A percentile compares a stretch with the other conserved stretches of the same genome.
phyloP scores from a whole-genome alignment of 129 eudicot genomes.

The Heracleum sosnowskyi region DNA sequence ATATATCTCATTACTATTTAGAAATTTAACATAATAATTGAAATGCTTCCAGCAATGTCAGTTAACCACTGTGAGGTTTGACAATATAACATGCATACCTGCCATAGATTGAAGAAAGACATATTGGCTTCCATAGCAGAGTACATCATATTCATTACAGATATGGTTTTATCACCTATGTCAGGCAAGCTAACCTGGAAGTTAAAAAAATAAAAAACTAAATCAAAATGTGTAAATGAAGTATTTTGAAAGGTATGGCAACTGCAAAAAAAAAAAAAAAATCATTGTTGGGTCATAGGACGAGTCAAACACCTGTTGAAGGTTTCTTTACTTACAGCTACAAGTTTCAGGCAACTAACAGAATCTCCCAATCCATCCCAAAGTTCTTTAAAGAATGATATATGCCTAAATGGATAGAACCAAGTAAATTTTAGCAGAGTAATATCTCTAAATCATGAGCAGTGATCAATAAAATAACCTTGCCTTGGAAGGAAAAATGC shows the following conservation, averaged over 20 bases:
- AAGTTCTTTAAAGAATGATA: conserved; percentile 51
- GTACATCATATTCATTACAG: conserved; percentile 61
- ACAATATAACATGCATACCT: conserved; percentile 33
- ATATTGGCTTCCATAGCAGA: conserved; percentile 51
- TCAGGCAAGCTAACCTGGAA: conserved; percentile 88
- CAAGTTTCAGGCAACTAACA: conserved; percentile 51
- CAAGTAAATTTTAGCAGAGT: not conserved
- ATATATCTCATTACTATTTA: not conserved
- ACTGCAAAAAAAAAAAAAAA: not conserved
- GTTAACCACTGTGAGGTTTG: not conserved
- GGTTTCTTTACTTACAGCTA: conserved; percentile 56
- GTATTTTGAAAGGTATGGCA: not conserved
- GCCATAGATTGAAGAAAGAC: conserved; percentile 75
- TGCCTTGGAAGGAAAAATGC: not conserved
- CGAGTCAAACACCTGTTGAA: not conserved
- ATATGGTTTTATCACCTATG: conserved; percentile 46
- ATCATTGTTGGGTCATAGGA: not conserved
- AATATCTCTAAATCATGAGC: not conserved
- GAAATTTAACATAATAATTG: not conserved
- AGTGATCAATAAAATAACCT: not conserved
- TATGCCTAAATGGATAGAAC: conserved; percentile 31
- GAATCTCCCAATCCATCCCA: conserved; percentile 85
- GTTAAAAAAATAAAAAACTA: not conserved
- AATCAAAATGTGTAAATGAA: not conserved
- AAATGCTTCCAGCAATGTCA: not conserved